Percentiles rank a stretch among this genome's conserved stretches.
Evolutionary conservation across 495 filamentous ascomycete species (phyloP).

Genomic region (Friedmanniomyces simplex): DNA sequence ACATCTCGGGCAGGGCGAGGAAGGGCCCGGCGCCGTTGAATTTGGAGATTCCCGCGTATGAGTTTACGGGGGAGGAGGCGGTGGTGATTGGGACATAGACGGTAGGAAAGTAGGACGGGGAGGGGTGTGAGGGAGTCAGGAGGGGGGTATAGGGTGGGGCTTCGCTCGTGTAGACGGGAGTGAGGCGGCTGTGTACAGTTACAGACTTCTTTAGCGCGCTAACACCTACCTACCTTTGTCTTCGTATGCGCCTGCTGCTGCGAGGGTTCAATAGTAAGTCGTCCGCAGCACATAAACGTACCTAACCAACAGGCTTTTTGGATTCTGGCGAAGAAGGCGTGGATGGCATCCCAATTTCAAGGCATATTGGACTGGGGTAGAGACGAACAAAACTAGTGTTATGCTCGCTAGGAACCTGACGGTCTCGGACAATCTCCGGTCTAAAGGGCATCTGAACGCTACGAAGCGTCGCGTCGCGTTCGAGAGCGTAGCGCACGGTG

Average conservation of each 20-base stretch:
- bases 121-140: background rate
- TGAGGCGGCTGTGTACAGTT: conserved; percentile 7
- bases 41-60: conserved; percentile 87
- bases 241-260: background rate
- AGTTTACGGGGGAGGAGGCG: conserved; percentile 35
- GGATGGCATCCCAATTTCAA: too few species aligned
- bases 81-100: conserved; percentile 34
- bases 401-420: too few species aligned
- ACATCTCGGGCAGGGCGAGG: conserved; percentile 93
- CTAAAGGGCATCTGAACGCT: too few species aligned
- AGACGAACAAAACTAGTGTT: too few species aligned
- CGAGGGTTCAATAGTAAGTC: background rate
- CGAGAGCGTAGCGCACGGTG: too few species aligned
- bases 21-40: conserved; percentile 95
- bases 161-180: background rate
- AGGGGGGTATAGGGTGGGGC: background rate
- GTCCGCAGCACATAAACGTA: background rate
- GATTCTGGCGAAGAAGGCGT: too few species aligned
- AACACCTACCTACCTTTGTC: background rate
- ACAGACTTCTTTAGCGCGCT: conserved; percentile 3
- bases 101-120: background rate
- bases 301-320: too few species aligned
- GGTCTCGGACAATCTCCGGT: too few species aligned
- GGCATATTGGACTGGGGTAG: too few species aligned
- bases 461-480: too few species aligned